These are phyloP conservation scores for Paramecium tetraurelia DNA, from an alignment of 73 alveolate genomes.

Conservation along the genomic window DNA sequence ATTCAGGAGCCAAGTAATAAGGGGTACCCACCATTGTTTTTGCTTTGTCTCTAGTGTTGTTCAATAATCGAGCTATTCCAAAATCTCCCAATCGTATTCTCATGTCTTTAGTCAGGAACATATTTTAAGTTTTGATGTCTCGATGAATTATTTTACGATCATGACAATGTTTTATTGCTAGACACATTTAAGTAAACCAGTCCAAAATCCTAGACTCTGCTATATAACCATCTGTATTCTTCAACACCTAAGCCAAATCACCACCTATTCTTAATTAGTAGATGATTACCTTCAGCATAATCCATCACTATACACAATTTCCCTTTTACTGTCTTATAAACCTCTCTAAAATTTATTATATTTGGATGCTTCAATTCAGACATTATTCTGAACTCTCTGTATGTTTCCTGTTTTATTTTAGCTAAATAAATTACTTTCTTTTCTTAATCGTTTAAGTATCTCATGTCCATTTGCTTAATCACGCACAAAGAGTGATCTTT, in stretches of 20 bases:
- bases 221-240: slow-evolving; percentile 64
- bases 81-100: slow-evolving; percentile 95
- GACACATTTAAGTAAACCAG: slow-evolving; percentile 82
- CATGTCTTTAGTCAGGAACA: slow-evolving; percentile 91
- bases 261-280: slow-evolving; percentile 74
- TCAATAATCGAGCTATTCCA: slow-evolving; percentile 94
- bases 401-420: slow-evolving; percentile 18
- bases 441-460: slow-evolving; percentile 68
- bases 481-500: slow-evolving; percentile 59
- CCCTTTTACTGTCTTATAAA: slow-evolving; percentile 77
- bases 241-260: slow-evolving; percentile 69
- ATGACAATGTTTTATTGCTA: slow-evolving; percentile 87
- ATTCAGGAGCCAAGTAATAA: slow-evolving; percentile 92
- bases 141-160: slow-evolving; percentile 96
- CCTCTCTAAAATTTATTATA: slow-evolving; percentile 82
- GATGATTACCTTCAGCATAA: slow-evolving; percentile 74
- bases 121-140: slow-evolving; percentile 90
- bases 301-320: slow-evolving; percentile 81
- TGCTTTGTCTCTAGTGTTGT: slow-evolving; percentile 87
- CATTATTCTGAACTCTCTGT: slow-evolving; percentile 72
- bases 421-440: slow-evolving; percentile 35
- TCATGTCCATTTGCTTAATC: slow-evolving; percentile 76
- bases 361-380: slow-evolving; percentile 85
- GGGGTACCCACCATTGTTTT: slow-evolving; percentile 97
- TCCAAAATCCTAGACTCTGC: slow-evolving; percentile 81